Evolutionary conservation across 2,329 filamentous ascomycete species (phyloP), one percentile per base, ranked within the genome.

Genomic region (Penicillium sp.): DNA sequence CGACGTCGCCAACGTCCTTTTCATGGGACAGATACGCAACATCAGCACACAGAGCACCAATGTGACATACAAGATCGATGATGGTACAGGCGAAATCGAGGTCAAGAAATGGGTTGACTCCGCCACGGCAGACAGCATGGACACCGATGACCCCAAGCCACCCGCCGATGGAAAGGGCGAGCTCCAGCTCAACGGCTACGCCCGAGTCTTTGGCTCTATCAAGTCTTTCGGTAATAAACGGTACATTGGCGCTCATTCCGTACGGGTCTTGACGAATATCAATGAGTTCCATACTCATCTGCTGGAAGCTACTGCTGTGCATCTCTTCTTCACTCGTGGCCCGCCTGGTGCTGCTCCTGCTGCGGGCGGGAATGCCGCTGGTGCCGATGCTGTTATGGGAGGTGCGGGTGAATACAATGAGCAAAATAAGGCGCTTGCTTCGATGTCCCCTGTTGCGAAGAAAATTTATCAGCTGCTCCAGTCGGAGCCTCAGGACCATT

Each of bases 251-350:
- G 87, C 89, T 35, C 86, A 91, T 70, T 82, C 88, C 62, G 84
- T 99, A 56, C 85, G 90, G 46, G 84, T 87, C 3, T 76, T 97
- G 46, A 76, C 80, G 47, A 88, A 96, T 70, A 86, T 86, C 75
- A 95, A 99, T 75, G 93, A 99, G 77, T 81, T 97, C 68, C 87
- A 86, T 67, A 95, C 89, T 69, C 93, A 97, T 72, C 73, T 96
- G 57, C 82, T 99, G 45, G 92, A 99, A 74, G 86, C 89, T 22
- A 88, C 90, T 5, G 88, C 87, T 50, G 87, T 95, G 41, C 93
- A 99, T 74, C 76, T 99, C 42, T 86, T 86, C 72, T 87, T 90
- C 69, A 88, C 85, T 12, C 81, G 83, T 37, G 91, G 90, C 0
- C 80, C 84, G 3, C 76, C 71, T 2, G 59, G 74, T 30, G 64